Percentiles rank a stretch among this genome's conserved stretches.
phyloP scores from a whole-genome alignment of 768 basidiomycete species.

The Amanita rubescens region DNA sequence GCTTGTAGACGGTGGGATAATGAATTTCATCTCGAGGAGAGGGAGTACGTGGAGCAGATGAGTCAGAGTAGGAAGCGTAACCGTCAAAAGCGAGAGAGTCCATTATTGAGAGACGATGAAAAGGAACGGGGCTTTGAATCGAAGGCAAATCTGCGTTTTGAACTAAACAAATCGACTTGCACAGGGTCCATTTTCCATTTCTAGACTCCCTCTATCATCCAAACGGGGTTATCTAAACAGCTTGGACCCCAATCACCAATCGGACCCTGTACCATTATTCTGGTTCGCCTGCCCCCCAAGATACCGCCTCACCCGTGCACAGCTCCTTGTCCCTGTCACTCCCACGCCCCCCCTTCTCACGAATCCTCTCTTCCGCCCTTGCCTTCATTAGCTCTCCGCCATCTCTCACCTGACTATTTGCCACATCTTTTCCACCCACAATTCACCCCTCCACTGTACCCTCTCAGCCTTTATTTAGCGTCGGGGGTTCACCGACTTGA shows the following conservation, averaged over 20 bases:
- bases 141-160: conserved; percentile 10
- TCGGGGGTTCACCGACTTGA: background rate
- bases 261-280: conserved; percentile 21
- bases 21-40: conserved; percentile 44
- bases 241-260: conserved; percentile 15
- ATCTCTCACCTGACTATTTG: too few relatives aligned
- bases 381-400: background rate
- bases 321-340: conserved; percentile 3
- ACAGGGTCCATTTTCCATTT: conserved; percentile 7
- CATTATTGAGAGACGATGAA: conserved; percentile 23
- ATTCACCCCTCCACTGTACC: background rate
- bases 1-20: conserved; percentile 17
- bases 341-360: background rate
- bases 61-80: conserved; percentile 60
- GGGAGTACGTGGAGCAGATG: conserved; percentile 66
- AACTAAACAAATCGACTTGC: conserved; percentile 9
- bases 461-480: too few relatives aligned
- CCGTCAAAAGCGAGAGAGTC: conserved; percentile 48
- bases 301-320: conserved; percentile 9
- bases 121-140: conserved; percentile 8
- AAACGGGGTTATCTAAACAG: conserved; percentile 17
- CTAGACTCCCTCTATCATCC: conserved; percentile 3
- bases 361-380: conserved; percentile 1
- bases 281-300: conserved; percentile 18
- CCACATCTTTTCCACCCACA: background rate